These are phyloP conservation scores for Phytophthora brassicae DNA, from an alignment of 352 stramenopile species.

Conservation along the genomic window DNA sequence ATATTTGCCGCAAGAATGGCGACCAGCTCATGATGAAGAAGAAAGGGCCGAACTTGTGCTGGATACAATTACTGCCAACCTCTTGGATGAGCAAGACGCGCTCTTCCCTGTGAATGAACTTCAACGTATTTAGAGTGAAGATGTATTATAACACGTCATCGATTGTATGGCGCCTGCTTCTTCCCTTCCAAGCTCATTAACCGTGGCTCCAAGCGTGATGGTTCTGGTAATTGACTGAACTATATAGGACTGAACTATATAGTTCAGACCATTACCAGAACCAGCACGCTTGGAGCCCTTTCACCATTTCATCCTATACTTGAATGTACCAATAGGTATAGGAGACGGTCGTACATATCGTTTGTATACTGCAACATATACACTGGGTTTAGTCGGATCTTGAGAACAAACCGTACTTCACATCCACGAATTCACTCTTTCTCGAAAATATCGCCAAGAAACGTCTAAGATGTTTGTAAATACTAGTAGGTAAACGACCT, in stretches of 20 bases:
- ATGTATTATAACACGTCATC: conserved; percentile 74
- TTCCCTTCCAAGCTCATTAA: conserved; percentile 81
- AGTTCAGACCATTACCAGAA: too few relatives aligned
- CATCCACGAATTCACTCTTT: conserved; percentile 86
- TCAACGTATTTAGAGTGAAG: conserved; percentile 86
- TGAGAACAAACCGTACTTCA: conserved; percentile 92
- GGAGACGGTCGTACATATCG: conserved; percentile 79
- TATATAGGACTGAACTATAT: too few relatives aligned
- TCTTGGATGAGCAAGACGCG: conserved; percentile 47
- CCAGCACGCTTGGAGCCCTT: too few relatives aligned
- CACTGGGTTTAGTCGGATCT: conserved; percentile 88
- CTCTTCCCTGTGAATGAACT: conserved; percentile 51
- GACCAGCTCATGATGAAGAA: conserved; percentile 60
- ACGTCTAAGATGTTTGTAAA: conserved; percentile 78
- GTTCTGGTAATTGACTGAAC: conserved; percentile 26
- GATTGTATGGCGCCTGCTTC: conserved; percentile 87
- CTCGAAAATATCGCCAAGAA: conserved; percentile 91
- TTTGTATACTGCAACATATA: conserved; percentile 85
- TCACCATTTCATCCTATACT: conserved; percentile 91
- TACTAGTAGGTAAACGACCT: too few relatives aligned
- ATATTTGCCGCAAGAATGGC: conserved; percentile 87
- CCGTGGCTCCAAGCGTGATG: conserved; percentile 31
- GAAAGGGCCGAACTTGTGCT: conserved; percentile 83
- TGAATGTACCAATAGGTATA: conserved; percentile 94
- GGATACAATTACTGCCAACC: conserved; percentile 51